Base-by-base conservation (phyloP, 345 rosid species). In the Cardamine resedifolia region DNA sequence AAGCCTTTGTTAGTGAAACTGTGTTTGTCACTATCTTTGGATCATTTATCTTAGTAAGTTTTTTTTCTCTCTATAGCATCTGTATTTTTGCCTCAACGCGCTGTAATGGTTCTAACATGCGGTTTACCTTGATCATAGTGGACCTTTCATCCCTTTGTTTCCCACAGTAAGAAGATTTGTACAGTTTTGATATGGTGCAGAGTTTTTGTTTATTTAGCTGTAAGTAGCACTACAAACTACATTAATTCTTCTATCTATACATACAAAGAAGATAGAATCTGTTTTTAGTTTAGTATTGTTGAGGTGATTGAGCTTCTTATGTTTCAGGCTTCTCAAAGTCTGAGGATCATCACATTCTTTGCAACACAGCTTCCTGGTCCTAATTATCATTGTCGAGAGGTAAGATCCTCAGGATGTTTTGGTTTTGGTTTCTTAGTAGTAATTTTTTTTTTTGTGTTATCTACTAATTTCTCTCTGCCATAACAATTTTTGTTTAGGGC, bases 301-400 rank as follows among this genome's bases (percentile, higher is more conserved):
- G 68, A 71, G 33, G 33, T 18, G 51, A 27, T 71, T 20, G 2
- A 50, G 2, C 16, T 21, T 53, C 16, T 64, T 39, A 51, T 64
- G 47, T 56, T 67, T 51, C 66, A 87, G 97, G 93, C 76, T 49
- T 87, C 85, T 64, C 97, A 91, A 73, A 68, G 77, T 71, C 87
- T 89, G 62, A 90, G 90, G 67, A 81, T 89, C 43, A 68, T 89
- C 55, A 89, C 96, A 28, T 89, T 89, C 78, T 91, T 85, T 79
- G 82, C 93, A n/a, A 89, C 97, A 14, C 96, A 86, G 84, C 85
- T 91, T 75, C 97, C 91, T 39, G 96, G 93, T 49, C 97, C 96
- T 21, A 89, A 87, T 72, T 91, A 91, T 75, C 97, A 91, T 66
- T 91, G 97, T 64, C 93, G 87, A 26, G 90, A 87, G 88, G 97